phyloP scores from a whole-genome alignment of 2,329 filamentous ascomycete genomes.

The Neoscytalidium dimidiatum region DNA sequence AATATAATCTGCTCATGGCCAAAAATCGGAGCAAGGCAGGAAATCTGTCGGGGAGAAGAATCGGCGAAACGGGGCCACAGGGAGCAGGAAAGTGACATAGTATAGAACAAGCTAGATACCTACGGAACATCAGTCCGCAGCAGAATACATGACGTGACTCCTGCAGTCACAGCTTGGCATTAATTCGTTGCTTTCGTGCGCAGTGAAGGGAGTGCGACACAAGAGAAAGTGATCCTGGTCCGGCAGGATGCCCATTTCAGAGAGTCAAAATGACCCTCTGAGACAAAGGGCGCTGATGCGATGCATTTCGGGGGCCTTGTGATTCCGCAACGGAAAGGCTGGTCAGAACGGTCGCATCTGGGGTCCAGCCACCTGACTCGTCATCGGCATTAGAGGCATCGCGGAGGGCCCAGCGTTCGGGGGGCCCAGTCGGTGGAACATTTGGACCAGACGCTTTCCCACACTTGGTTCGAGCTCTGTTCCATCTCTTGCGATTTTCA shows the following conservation, averaged over 20 bases:
- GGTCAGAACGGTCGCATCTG: constrained; percentile 16
- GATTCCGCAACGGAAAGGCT: not conserved
- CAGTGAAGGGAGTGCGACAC: not conserved
- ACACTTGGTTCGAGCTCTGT: constrained; percentile 87
- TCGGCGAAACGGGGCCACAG: not conserved
- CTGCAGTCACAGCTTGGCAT: constrained; percentile 4
- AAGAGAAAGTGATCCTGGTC: constrained; percentile 7
- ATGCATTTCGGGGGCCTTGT: not conserved
- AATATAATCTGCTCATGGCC: not conserved
- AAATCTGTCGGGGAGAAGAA: not conserved
- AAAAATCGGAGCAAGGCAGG: not conserved
- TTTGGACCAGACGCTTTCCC: constrained; percentile 72
- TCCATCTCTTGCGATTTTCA: constrained; percentile 93
- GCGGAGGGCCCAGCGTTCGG: constrained; percentile 5
- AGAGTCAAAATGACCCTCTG: not conserved
- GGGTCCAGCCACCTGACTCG: constrained; percentile 2
- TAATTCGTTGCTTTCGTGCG: constrained; percentile 14
- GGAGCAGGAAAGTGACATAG: not conserved
- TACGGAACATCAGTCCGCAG: constrained; percentile 12
- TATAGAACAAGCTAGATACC: constrained; percentile 18
- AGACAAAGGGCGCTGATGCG: not conserved
- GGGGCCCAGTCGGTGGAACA: constrained; percentile 66
- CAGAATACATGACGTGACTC: constrained; percentile 9
- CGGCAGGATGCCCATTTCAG: not conserved
- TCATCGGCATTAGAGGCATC: constrained; percentile 15